Percentiles rank a stretch among this genome's conserved stretches.
Evolutionary conservation across 768 basidiomycete species (phyloP).

Genomic region (Kwoniella dendrophila): DNA sequence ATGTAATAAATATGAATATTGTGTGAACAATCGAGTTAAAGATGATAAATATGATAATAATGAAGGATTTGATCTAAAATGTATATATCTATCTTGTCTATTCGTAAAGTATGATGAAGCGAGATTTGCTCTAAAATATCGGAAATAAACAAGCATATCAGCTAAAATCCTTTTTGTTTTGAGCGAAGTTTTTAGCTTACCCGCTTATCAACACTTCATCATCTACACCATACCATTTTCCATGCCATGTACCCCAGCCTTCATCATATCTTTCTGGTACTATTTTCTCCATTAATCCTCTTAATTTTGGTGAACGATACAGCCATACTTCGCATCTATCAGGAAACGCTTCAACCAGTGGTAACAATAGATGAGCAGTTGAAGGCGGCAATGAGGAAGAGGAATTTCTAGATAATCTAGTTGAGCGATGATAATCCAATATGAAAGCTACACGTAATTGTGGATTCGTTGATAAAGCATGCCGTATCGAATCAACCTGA

Average conservation of each 20-base stretch:
- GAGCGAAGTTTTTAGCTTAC: constrained; percentile 60
- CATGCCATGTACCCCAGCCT: constrained; percentile 98
- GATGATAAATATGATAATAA: constrained; percentile 82
- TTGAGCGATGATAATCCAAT: constrained; percentile 69
- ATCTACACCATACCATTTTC: constrained; percentile 92
- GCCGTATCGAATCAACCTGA: constrained; percentile 72
- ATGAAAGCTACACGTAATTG: constrained; percentile 70
- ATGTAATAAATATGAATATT: constrained; percentile 70
- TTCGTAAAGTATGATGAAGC: constrained; percentile 91
- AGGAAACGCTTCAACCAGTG: constrained; percentile 72
- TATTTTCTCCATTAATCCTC: constrained; percentile 70
- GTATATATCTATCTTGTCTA: constrained; percentile 91
- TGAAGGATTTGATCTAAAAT: constrained; percentile 64
- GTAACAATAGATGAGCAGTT: constrained; percentile 63
- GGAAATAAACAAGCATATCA: neutral
- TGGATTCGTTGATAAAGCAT: constrained; percentile 65
- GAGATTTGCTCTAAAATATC: constrained; percentile 75
- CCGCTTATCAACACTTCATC: constrained; percentile 91
- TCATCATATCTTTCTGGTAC: constrained; percentile 94
- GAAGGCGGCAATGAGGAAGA: constrained; percentile 60
- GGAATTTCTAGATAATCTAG: constrained; percentile 51
- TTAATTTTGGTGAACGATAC: constrained; percentile 83
- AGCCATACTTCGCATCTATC: constrained; percentile 73
- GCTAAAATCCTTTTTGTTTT: neutral
- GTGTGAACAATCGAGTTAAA: constrained; percentile 69